Evolutionary conservation across 1,284 basidiomycete genomes (phyloP).

Genomic region (Rhodotorula mucilaginosa): DNA sequence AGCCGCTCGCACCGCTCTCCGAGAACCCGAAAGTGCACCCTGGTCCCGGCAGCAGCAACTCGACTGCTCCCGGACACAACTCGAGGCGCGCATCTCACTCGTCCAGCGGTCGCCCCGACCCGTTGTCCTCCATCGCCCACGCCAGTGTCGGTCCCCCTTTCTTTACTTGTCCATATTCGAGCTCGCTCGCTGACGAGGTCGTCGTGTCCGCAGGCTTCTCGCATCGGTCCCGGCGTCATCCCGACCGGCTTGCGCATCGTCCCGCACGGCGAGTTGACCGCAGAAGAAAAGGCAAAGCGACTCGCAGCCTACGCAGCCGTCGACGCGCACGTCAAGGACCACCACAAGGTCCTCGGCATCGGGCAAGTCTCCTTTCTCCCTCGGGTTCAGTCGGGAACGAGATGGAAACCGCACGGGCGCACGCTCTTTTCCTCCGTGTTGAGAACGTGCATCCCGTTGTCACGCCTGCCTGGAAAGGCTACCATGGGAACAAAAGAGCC

Average conservation of each 20-base stretch:
- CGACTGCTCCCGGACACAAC: constrained; percentile 9
- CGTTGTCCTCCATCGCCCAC: constrained; percentile 34
- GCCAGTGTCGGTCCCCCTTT: constrained; percentile 17
- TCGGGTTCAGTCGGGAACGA: not conserved
- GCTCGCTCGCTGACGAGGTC: not conserved
- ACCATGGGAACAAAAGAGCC: not conserved
- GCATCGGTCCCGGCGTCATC: constrained; percentile 32
- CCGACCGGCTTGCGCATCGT: constrained; percentile 22
- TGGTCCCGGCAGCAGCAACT: constrained; percentile 7
- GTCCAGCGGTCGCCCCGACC: constrained; percentile 24
- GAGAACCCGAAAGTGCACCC: constrained; percentile 24
- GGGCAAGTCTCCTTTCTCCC: constrained; percentile 60
- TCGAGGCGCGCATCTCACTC: constrained; percentile 27
- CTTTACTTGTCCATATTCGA: not conserved
- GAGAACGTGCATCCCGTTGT: not conserved
- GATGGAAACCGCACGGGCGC: too few species aligned
- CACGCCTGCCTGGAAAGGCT: too few species aligned
- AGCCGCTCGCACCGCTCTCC: constrained; percentile 14
- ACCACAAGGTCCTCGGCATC: constrained; percentile 88
- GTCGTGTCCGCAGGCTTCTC: constrained; percentile 19
- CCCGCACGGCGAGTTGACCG: constrained; percentile 25
- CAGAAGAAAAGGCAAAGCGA: constrained; percentile 63
- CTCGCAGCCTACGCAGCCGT: constrained; percentile 93
- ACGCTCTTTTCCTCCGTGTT: not conserved
- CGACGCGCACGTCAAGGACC: constrained; percentile 76